Percentiles rank a stretch among this genome's conserved stretches.
Evolutionary conservation across 345 rosid genomes (phyloP).

Genomic region (rapeseed (Brassica napus)): DNA sequence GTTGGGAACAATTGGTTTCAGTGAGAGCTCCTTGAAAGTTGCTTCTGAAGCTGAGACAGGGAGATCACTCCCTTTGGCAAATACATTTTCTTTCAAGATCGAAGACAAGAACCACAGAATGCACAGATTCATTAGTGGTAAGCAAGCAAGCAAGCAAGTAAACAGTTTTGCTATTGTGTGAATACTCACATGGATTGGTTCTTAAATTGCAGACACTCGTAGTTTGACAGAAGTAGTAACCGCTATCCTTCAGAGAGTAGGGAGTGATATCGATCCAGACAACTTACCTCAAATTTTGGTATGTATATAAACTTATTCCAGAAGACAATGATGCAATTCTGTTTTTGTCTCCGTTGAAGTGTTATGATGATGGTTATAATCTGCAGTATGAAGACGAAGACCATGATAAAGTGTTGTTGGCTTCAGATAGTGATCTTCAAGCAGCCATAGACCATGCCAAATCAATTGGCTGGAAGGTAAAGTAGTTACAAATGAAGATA

Average conservation of each 20-base stretch:
- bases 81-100: constrained; percentile 77
- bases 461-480: constrained; percentile 91
- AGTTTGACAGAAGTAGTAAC: constrained; percentile 78
- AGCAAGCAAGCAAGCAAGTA: neutral
- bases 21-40: constrained; percentile 82
- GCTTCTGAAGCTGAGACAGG: constrained; percentile 81
- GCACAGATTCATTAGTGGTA: constrained; percentile 96
- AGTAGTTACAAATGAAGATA: neutral
- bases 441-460: constrained; percentile 95
- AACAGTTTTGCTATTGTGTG: neutral
- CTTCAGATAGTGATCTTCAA: constrained; percentile 77
- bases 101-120: constrained; percentile 77
- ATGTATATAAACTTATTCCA: neutral
- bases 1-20: constrained; percentile 37
- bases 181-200: constrained; percentile 25
- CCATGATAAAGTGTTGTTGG: constrained; percentile 84
- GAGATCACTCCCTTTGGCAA: constrained; percentile 55
- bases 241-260: constrained; percentile 85
- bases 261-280: constrained; percentile 74
- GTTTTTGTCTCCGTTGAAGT: neutral
- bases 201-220: constrained; percentile 57
- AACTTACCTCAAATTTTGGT: constrained; percentile 90
- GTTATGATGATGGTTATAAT: constrained; percentile 27
- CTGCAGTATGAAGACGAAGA: constrained; percentile 96
- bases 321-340: neutral